phyloP scores from a whole-genome alignment of 2,329 filamentous ascomycete species.

The Talaromyces sp. region DNA sequence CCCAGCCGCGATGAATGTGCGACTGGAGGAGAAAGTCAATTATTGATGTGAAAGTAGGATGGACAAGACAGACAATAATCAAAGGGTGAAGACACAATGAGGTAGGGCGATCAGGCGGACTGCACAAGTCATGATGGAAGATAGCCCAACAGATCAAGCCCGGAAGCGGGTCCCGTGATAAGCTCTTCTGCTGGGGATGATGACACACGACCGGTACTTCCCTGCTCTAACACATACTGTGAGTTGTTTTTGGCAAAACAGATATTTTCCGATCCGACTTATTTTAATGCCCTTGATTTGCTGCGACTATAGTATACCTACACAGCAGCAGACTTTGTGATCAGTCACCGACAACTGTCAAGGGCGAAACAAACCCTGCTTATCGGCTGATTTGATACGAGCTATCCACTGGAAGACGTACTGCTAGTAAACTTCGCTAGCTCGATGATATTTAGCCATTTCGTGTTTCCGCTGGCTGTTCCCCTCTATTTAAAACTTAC shows the following conservation, averaged over 20 bases:
- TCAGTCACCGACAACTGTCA: not conserved
- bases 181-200: not conserved
- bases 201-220: not conserved
- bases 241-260: not conserved
- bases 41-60: not conserved
- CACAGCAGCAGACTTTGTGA: not conserved
- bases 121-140: slow-evolving; percentile 1
- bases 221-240: not conserved
- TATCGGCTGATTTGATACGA: slow-evolving; percentile 1
- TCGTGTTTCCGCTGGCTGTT: not conserved
- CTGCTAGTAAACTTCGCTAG: not conserved
- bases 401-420: not conserved
- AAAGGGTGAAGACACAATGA: not conserved
- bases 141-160: not conserved
- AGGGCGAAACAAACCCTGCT: not conserved
- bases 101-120: slow-evolving; percentile 10
- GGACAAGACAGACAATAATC: not conserved
- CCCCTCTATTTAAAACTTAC: not conserved
- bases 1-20: not conserved
- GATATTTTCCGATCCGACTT: not conserved
- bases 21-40: slow-evolving; percentile 8
- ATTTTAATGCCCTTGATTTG: not conserved
- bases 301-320: too few relatives aligned
- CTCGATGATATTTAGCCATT: not conserved
- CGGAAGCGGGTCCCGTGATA: slow-evolving; percentile 18